phyloP scores from a whole-genome alignment of 1,284 basidiomycete species.

The Heterobasidion parviporum region DNA sequence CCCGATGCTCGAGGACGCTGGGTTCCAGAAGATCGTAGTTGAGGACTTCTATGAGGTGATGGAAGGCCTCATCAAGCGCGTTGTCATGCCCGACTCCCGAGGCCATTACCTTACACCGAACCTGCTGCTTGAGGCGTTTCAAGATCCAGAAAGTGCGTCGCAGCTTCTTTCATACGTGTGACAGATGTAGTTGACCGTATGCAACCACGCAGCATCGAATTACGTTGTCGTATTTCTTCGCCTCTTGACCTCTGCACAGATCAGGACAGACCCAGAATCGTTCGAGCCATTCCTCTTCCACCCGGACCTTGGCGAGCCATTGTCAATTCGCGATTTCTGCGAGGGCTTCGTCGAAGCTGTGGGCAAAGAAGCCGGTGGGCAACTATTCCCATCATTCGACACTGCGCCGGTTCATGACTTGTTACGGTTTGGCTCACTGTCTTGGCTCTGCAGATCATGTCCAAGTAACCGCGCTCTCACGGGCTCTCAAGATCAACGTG shows the following conservation, averaged over 20 bases:
- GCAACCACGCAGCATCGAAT: constrained; percentile 44
- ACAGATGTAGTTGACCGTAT: background rate
- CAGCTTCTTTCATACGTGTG: constrained; percentile 1
- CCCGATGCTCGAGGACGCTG: constrained; percentile 46
- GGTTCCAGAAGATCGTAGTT: constrained; percentile 60
- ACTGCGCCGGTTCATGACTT: background rate
- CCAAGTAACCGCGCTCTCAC: constrained; percentile 73
- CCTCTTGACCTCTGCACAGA: constrained; percentile 75
- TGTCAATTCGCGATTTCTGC: constrained; percentile 64
- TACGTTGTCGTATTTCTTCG: constrained; percentile 71
- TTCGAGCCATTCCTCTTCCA: constrained; percentile 74
- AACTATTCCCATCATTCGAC: background rate
- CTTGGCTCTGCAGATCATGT: constrained; percentile 55
- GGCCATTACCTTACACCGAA: constrained; percentile 28
- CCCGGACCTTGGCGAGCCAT: constrained; percentile 55
- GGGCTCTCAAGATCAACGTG: constrained; percentile 61
- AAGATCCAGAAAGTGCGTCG: constrained; percentile 39
- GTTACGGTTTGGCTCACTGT: background rate
- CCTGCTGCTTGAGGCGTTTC: constrained; percentile 45
- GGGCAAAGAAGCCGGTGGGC: constrained; percentile 72
- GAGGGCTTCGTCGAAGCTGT: constrained; percentile 71
- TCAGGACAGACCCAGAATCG: constrained; percentile 55
- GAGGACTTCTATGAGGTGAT: constrained; percentile 52
- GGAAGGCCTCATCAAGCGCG: constrained; percentile 29
- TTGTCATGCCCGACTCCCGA: constrained; percentile 30